Conservation (phyloP, 1,139 yeast genomes). For the Candida sp. region DNA sequence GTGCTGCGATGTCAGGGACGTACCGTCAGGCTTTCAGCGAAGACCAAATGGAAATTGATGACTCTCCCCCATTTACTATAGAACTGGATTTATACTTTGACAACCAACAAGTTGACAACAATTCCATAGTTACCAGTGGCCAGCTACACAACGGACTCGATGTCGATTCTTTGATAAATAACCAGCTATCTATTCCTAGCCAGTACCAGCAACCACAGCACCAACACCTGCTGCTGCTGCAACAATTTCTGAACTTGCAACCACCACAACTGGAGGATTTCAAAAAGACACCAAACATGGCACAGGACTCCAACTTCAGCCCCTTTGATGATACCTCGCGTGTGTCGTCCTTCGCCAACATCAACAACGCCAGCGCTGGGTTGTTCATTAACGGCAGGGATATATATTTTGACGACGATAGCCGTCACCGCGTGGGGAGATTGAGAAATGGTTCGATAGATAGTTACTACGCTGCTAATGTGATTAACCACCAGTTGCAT, state of each 20-base stretch:
- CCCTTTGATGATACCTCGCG: slow-evolving; percentile 16
- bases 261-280: slow-evolving; percentile 1
- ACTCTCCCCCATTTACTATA: slow-evolving; percentile 43
- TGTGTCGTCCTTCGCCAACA: slow-evolving; percentile 15
- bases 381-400: slow-evolving; percentile 13
- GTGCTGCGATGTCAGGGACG: slow-evolving; percentile 33
- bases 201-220: slow-evolving; percentile 9
- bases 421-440: slow-evolving; percentile 14
- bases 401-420: slow-evolving; percentile 14
- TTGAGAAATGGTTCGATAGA: slow-evolving; percentile 20
- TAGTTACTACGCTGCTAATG: slow-evolving; percentile 20
- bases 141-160: slow-evolving; percentile 12
- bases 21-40: slow-evolving; percentile 19
- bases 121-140: slow-evolving; percentile 15
- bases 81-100: slow-evolving; percentile 33
- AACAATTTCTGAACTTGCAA: slow-evolving; percentile 3
- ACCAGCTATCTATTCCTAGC: slow-evolving; percentile 11
- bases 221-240: not conserved
- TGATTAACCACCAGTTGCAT: slow-evolving; percentile 13
- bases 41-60: slow-evolving; percentile 42
- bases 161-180: slow-evolving; percentile 11
- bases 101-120: slow-evolving; percentile 15
- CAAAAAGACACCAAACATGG: slow-evolving; percentile 3
- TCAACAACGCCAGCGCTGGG: slow-evolving; percentile 5
- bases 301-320: slow-evolving; percentile 9